Evolutionary conservation across 768 basidiomycete species (phyloP).

Genomic region (Piloderma croceum): DNA sequence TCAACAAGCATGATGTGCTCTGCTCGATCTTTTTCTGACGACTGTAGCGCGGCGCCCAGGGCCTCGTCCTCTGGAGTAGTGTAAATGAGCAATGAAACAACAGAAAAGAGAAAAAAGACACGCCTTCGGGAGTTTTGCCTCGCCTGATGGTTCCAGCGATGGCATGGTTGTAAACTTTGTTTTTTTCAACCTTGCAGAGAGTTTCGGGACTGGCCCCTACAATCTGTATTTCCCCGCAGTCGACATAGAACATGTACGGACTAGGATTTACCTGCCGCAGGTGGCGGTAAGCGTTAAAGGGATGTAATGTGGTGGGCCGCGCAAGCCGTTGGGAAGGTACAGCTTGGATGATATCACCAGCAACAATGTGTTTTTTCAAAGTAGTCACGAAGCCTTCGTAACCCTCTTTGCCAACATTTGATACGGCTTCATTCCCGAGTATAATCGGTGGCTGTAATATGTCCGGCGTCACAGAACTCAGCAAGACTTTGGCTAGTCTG

Average conservation of each 20-base stretch:
- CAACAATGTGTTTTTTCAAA: slow-evolving; percentile 90
- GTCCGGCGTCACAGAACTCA: slow-evolving; percentile 51
- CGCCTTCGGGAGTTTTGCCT: slow-evolving; percentile 83
- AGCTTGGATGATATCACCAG: slow-evolving; percentile 97
- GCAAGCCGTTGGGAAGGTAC: slow-evolving; percentile 92
- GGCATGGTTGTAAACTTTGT: slow-evolving; percentile 94
- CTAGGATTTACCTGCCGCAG: slow-evolving; percentile 94
- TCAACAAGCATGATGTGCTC: slow-evolving; percentile 99
- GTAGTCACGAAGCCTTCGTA: slow-evolving; percentile 89
- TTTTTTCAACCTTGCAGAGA: slow-evolving; percentile 88
- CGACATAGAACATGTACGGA: slow-evolving; percentile 98
- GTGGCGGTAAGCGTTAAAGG: slow-evolving; percentile 95
- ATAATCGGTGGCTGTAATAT: slow-evolving; percentile 60
- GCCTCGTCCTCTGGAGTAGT: slow-evolving; percentile 73
- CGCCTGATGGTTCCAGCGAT: slow-evolving; percentile 93
- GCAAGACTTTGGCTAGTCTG: slow-evolving; percentile 67
- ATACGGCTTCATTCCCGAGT: slow-evolving; percentile 63
- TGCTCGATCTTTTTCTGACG: slow-evolving; percentile 91
- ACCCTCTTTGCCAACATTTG: slow-evolving; percentile 90
- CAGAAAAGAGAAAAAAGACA: slow-evolving; percentile 18
- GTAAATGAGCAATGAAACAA: slow-evolving; percentile 7
- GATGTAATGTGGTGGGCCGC: slow-evolving; percentile 82
- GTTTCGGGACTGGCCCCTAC: slow-evolving; percentile 99
- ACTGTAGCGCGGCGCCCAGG: slow-evolving; percentile 65
- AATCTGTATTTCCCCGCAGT: slow-evolving; percentile 88